A percentile compares a stretch with the other conserved stretches of the same genome.
phyloP scores from a whole-genome alignment of 1,139 yeast genomes.

The Taiozyma onychis region DNA sequence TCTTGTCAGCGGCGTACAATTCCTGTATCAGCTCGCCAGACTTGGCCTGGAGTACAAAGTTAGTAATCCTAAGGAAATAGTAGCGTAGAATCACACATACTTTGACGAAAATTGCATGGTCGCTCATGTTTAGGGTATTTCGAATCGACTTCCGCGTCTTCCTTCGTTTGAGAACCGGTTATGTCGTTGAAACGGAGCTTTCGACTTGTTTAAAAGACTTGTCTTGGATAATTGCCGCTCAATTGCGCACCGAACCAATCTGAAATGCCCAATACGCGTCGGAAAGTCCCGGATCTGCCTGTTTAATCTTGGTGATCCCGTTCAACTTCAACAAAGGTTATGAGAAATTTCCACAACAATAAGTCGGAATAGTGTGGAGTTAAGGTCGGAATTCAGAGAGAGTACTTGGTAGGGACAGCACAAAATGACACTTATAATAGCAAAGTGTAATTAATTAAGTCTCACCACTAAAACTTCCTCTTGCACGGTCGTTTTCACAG shows the following conservation, averaged over 20 bases:
- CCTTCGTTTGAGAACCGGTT: background rate
- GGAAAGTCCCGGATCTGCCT: background rate
- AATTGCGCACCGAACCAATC: background rate
- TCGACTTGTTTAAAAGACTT: background rate
- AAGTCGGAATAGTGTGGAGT: background rate
- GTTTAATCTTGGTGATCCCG: background rate
- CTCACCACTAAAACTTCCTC: background rate
- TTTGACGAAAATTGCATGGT: constrained; percentile 20
- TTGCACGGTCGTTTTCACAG: background rate
- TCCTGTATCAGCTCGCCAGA: constrained; percentile 31
- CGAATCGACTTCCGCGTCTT: background rate
- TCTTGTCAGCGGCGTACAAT: constrained; percentile 28
- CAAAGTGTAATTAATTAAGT: background rate
- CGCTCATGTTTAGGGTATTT: constrained; percentile 18
- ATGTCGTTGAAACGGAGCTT: background rate
- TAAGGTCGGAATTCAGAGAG: background rate
- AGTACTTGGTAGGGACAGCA: background rate
- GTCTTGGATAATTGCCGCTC: background rate
- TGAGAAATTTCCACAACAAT: background rate
- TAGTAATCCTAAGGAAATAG: background rate
- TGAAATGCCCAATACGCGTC: background rate
- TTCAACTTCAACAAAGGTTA: background rate
- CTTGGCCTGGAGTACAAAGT: constrained; percentile 8
- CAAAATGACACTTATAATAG: background rate
- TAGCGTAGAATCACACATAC: constrained; percentile 9